Percentiles rank a stretch among this genome's conserved stretches.
These are phyloP conservation scores for Clonostachys solani DNA, from an alignment of 2,329 filamentous ascomycete species.

Conservation along the genomic window DNA sequence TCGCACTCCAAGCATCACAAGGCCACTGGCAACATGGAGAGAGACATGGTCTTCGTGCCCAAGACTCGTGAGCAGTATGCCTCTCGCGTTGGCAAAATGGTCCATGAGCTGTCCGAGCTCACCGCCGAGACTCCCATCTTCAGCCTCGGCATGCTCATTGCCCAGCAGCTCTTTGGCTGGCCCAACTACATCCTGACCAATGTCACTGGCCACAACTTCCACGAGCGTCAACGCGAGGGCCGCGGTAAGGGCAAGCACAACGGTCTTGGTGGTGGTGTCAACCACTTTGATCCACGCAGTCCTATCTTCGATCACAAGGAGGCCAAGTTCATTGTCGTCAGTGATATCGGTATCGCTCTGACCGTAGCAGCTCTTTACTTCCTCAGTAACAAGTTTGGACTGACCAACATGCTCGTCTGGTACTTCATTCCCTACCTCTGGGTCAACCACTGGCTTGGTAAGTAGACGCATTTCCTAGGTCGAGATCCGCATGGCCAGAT, in stretches of 20 bases:
- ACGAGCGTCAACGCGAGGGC: slow-evolving; percentile 86
- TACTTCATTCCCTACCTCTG: slow-evolving; percentile 93
- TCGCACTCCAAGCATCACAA: slow-evolving; percentile 99
- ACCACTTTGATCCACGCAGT: slow-evolving; percentile 88
- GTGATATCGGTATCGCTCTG: slow-evolving; percentile 75
- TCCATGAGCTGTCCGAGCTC: slow-evolving; percentile 82
- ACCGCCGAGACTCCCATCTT: slow-evolving; percentile 91
- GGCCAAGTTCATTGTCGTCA: slow-evolving; percentile 79
- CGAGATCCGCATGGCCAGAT: too few species aligned
- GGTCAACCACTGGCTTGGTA: slow-evolving; percentile 99
- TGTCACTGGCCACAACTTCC: slow-evolving; percentile 93
- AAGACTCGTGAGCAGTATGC: slow-evolving; percentile 83
- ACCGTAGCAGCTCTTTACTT: slow-evolving; percentile 57
- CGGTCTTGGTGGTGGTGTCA: slow-evolving; percentile 75
- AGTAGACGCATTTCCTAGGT: slow-evolving; percentile 28
- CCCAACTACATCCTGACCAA: slow-evolving; percentile 87
- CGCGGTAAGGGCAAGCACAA: slow-evolving; percentile 91
- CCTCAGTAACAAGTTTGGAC: slow-evolving; percentile 76
- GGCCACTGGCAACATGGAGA: slow-evolving; percentile 93
- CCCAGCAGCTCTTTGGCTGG: slow-evolving; percentile 91
- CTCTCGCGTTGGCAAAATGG: slow-evolving; percentile 65
- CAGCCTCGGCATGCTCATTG: slow-evolving; percentile 69
- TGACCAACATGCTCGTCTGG: slow-evolving; percentile 85
- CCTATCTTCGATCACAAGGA: slow-evolving; percentile 91
- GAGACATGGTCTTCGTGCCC: slow-evolving; percentile 99